Conservation (phyloP, 768 basidiomycete genomes). For the Calvatia gigantea region DNA sequence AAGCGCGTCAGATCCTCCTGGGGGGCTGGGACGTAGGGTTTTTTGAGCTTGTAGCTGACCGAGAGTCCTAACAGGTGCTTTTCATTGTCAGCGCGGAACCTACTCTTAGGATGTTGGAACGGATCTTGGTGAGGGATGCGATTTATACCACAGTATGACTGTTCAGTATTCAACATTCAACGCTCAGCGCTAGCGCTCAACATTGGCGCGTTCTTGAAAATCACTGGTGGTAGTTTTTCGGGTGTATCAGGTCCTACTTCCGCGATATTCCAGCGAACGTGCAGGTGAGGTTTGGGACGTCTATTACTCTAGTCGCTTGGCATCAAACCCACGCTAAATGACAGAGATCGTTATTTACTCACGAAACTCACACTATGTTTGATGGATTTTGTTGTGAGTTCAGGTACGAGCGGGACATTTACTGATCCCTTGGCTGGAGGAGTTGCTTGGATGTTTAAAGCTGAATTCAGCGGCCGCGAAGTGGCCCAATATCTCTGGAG, state of each 20-base stretch:
- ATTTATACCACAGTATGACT: not conserved
- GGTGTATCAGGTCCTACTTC: constrained; percentile 33
- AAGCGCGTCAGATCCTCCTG: constrained; percentile 32
- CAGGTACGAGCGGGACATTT: no score
- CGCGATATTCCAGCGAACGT: constrained; percentile 33
- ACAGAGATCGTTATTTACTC: no score
- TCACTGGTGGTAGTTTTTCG: constrained; percentile 42
- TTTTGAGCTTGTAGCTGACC: constrained; percentile 30
- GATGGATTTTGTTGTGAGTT: no score
- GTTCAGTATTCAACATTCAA: constrained; percentile 43
- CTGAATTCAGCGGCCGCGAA: no score
- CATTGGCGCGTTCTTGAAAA: constrained; percentile 32
- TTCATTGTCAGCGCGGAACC: constrained; percentile 23
- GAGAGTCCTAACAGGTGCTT: constrained; percentile 47
- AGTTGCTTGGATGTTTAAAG: no score
- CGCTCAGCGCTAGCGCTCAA: no score
- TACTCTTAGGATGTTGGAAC: constrained; percentile 14
- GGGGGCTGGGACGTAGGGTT: constrained; percentile 34
- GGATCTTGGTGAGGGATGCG: constrained; percentile 19
- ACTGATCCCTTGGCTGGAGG: no score
- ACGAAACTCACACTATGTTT: no score
- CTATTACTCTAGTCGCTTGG: no score
- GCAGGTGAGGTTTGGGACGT: constrained; percentile 40
- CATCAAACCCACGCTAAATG: no score
- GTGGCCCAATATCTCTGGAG: no score